Evolutionary conservation across 2,329 filamentous ascomycete genomes (phyloP), one percentile per base, ranked within the genome.

Genomic region (Pyrenophora teres): DNA sequence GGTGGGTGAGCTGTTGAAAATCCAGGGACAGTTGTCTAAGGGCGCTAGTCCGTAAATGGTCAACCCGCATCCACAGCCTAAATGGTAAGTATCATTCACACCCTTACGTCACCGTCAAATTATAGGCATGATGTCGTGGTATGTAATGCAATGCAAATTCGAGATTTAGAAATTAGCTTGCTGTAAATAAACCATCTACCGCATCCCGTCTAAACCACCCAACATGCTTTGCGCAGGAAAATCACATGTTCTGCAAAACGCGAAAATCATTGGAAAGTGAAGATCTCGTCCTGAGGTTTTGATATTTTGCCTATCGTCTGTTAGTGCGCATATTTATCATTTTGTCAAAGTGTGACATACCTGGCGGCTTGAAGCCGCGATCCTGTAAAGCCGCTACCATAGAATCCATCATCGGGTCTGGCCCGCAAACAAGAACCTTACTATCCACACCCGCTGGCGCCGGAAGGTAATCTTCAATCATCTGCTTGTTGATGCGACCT

Each of bases 341-440:
- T 3, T 18, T 16, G 18, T 33, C 0, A 18, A 4, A 27, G 18
- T 5, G 8, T 4, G 19, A 47, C 52, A 21, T 53, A 58, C 56
- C 56, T 25, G 56, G 54, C 42, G 54, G 44, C 39, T 57, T 59
- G 9, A 57, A 59, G 6, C 56, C 56, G 3, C 35, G 45, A 31
- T 59, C 41, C 23, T 59, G 50, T 32, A 59, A 18, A 9, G 46
- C 38, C 0, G 46, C 41, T 10, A 54, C 46, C 56, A 59, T 57
- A 2, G 35, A 35, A 2, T 50, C 46, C 27, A 54, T 49, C 54
- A 56, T 56, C 1, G 46, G 50, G 3, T 56, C 54, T 13, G 54
- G 54, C 47, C 93, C 93, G 71, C 93, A 97, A 61, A 97, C 82
- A 55, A 97, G 83, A 63, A 97, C 83, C 84, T 97, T 97, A 79